phyloP scores from a whole-genome alignment of 164 flowering plant species.

The Umbilicus rupestris region DNA sequence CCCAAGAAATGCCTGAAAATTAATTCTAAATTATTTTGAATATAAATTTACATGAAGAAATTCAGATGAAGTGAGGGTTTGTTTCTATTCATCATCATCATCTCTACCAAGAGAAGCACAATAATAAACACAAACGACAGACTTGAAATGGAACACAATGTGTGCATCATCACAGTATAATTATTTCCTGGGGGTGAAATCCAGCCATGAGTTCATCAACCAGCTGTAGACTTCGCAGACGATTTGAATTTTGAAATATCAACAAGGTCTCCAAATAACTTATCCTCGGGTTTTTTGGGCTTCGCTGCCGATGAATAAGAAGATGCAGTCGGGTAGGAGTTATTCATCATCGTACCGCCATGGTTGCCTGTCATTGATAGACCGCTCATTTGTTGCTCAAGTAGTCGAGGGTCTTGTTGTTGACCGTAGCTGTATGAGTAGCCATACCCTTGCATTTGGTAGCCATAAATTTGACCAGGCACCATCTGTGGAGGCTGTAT shows the following conservation, averaged over 20 bases:
- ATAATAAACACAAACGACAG: no score
- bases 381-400: constrained; percentile 63
- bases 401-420: constrained; percentile 28
- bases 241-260: constrained; percentile 71
- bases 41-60: no score
- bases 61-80: no score
- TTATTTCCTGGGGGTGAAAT: neutral
- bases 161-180: constrained; percentile 12
- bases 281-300: constrained; percentile 80
- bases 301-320: constrained; percentile 37
- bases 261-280: constrained; percentile 91
- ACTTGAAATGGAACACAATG: no score
- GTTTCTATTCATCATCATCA: no score
- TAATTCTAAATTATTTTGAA: no score
- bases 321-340: constrained; percentile 29
- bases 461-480: constrained; percentile 36
- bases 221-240: constrained; percentile 36
- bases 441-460: constrained; percentile 55
- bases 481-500: constrained; percentile 38
- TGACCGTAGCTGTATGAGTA: constrained; percentile 31
- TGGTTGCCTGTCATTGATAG: constrained; percentile 42
- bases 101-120: no score
- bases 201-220: constrained; percentile 47
- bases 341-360: constrained; percentile 4
- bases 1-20: no score